A percentile compares a stretch with the other conserved stretches of the same genome.
These are phyloP conservation scores for Leptomonas seymouri DNA, from an alignment of 208 protist species.

Conservation along the genomic window DNA sequence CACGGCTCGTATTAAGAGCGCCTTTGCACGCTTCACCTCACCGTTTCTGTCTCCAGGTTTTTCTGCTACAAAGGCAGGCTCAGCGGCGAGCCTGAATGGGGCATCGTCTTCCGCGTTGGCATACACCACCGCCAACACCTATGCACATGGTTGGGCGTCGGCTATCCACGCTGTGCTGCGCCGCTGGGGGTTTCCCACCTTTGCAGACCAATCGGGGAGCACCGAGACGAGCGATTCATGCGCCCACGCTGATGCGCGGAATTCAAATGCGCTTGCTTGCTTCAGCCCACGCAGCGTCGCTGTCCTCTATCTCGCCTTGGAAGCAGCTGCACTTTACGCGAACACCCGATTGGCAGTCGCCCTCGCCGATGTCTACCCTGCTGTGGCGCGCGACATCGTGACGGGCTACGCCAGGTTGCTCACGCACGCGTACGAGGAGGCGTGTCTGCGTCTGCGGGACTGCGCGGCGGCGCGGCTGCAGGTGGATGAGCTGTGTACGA, in stretches of 20 bases:
- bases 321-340: constrained; percentile 47
- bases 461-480: constrained; percentile 27
- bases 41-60: constrained; percentile 15
- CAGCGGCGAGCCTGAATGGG: background rate
- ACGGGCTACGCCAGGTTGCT: constrained; percentile 38
- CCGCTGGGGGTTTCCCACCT: background rate
- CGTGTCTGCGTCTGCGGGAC: constrained; percentile 37
- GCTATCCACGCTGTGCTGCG: constrained; percentile 5
- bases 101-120: background rate
- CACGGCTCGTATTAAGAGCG: constrained; percentile 15
- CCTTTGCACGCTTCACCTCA: constrained; percentile 40
- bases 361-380: constrained; percentile 22
- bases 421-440: constrained; percentile 35
- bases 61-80: background rate
- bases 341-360: constrained; percentile 39
- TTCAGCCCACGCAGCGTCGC: constrained; percentile 9
- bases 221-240: background rate
- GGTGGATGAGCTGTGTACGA: constrained; percentile 60
- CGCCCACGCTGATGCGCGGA: background rate
- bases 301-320: constrained; percentile 13
- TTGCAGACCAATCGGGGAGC: background rate
- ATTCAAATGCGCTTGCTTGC: background rate
- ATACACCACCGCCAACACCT: too few relatives aligned
- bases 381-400: constrained; percentile 10
- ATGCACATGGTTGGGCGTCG: background rate